phyloP scores from a whole-genome alignment of 768 basidiomycete species.

The Ramaria rubella region DNA sequence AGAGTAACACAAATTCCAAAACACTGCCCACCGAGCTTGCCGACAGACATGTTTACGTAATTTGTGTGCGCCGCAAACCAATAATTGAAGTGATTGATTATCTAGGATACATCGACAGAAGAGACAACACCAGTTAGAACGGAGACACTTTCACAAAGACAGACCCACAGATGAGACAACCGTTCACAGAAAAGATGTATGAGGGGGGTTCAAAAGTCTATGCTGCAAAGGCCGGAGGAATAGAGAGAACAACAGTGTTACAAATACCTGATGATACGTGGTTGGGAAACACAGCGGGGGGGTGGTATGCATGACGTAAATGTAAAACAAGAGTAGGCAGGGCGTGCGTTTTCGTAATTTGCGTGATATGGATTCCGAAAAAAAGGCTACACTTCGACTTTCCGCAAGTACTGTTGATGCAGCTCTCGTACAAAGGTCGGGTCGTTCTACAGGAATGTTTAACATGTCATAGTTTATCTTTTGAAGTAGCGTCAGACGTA shows the following conservation, averaged over 20 bases:
- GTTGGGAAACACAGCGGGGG: neutral
- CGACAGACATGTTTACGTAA: too few species aligned
- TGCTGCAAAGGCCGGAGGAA: neutral
- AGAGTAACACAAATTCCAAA: neutral
- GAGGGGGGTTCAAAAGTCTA: neutral
- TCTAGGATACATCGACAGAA: neutral
- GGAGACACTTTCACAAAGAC: neutral
- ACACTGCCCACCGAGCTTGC: neutral
- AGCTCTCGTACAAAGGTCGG: conserved; percentile 6
- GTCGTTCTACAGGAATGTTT: conserved; percentile 6
- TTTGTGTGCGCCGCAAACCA: neutral
- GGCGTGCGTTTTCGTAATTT: neutral
- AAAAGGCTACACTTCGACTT: conserved; percentile 3
- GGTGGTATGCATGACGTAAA: neutral
- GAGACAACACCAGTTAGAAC: neutral
- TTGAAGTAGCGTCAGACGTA: neutral
- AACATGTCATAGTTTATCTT: neutral
- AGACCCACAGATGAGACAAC: neutral
- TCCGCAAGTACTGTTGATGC: conserved; percentile 7
- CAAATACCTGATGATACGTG: neutral
- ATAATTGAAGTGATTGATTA: neutral
- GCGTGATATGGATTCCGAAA: neutral
- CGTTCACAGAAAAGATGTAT: neutral
- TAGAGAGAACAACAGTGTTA: neutral
- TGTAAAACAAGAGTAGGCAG: neutral